phyloP scores from a whole-genome alignment of 2,329 filamentous ascomycete species.

The Aureobasidium sp. region DNA sequence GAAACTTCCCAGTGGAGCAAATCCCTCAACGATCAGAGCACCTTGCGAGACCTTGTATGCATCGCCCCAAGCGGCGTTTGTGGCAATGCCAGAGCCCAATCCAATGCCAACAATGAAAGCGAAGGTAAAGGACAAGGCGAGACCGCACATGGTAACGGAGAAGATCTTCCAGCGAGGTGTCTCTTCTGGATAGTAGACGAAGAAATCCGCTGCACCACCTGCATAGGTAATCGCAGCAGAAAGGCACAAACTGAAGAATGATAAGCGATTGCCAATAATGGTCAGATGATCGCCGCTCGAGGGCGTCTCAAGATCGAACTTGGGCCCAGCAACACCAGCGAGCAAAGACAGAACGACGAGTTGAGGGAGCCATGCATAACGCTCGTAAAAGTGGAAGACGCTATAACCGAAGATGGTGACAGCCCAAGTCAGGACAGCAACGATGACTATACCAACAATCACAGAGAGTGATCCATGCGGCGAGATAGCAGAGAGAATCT shows the following conservation, averaged over 20 bases:
- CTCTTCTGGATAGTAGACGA: constrained; percentile 55
- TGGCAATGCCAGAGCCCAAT: constrained; percentile 49
- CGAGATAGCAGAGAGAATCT: constrained; percentile 60
- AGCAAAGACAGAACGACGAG: constrained; percentile 53
- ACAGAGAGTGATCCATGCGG: constrained; percentile 49
- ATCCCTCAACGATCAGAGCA: constrained; percentile 56
- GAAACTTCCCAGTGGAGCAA: constrained; percentile 50
- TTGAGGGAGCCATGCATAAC: constrained; percentile 59
- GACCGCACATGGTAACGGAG: constrained; percentile 47
- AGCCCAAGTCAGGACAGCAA: constrained; percentile 53
- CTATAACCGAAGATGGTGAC: constrained; percentile 61
- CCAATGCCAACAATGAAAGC: constrained; percentile 55
- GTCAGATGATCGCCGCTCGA: constrained; percentile 45
- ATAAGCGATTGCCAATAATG: constrained; percentile 50
- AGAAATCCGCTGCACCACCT: constrained; percentile 57
- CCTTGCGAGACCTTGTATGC: constrained; percentile 54
- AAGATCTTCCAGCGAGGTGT: constrained; percentile 48
- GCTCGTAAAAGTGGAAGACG: constrained; percentile 60
- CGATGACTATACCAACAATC: constrained; percentile 58
- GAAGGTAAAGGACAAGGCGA: constrained; percentile 51
- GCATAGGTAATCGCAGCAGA: constrained; percentile 57
- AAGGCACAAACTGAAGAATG: constrained; percentile 62
- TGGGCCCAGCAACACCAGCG: constrained; percentile 51
- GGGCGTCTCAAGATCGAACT: constrained; percentile 48
- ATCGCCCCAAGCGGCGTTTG: constrained; percentile 45